Evolutionary conservation across 257 asterid genomes (phyloP).

Genomic region (Nemophila menziesii): DNA sequence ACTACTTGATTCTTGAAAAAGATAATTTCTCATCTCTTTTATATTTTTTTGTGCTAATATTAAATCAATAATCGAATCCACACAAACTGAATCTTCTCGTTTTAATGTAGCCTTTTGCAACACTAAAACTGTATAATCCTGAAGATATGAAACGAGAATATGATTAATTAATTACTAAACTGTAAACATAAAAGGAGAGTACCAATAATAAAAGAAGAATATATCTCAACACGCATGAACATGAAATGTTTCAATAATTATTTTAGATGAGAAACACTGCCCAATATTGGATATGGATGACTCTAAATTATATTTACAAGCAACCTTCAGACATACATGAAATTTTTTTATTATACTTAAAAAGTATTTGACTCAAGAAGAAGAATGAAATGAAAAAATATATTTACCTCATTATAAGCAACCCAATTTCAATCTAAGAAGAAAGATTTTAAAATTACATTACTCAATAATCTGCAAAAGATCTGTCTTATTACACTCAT

Average conservation of each 20-base stretch:
- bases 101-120: slow-evolving; percentile 80
- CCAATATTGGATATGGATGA: slow-evolving; percentile 62
- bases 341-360: slow-evolving; percentile 4
- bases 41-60: slow-evolving; percentile 55
- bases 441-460: slow-evolving; percentile 71
- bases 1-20: slow-evolving; percentile 83
- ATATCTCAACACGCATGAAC: slow-evolving; percentile 48
- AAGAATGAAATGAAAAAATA: no score
- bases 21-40: slow-evolving; percentile 34
- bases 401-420: slow-evolving; percentile 43
- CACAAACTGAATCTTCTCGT: slow-evolving; percentile 65
- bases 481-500: slow-evolving; percentile 7
- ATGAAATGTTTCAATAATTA: slow-evolving; percentile 77
- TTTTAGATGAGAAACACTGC: slow-evolving; percentile 58
- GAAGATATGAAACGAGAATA: slow-evolving; percentile 12
- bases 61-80: slow-evolving; percentile 62
- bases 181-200: slow-evolving; percentile 12
- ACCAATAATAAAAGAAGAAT: slow-evolving; percentile 58
- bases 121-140: slow-evolving; percentile 73
- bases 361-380: no score
- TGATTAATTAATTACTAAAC: slow-evolving; percentile 4
- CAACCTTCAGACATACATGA: slow-evolving; percentile 25
- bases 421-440: slow-evolving; percentile 53
- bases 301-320: slow-evolving; percentile 48
- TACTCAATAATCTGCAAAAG: slow-evolving; percentile 65